Conservation (phyloP, 1,139 yeast genomes). For the Blastobotrys apis region DNA sequence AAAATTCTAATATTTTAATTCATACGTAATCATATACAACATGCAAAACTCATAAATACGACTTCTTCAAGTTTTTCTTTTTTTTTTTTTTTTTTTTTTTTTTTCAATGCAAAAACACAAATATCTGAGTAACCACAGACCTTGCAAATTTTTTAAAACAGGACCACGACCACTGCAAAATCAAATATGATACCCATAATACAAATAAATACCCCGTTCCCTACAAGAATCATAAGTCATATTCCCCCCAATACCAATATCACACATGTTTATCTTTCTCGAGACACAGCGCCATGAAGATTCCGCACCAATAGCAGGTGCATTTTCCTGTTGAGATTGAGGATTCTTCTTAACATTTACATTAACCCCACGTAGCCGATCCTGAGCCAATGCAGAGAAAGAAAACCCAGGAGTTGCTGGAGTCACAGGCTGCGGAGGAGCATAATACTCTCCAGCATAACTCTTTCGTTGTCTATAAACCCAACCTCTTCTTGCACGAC, state of each 20-base stretch:
- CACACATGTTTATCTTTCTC: slow-evolving; percentile 34
- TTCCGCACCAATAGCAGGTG: slow-evolving; percentile 16
- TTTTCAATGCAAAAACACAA: no score
- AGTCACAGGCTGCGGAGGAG: slow-evolving; percentile 8
- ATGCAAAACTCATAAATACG: no score
- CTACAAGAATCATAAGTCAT: slow-evolving; percentile 29
- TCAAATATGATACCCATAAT: slow-evolving; percentile 31
- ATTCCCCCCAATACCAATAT: slow-evolving; percentile 35
- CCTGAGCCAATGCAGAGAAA: slow-evolving; percentile 29
- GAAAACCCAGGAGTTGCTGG: slow-evolving; percentile 23
- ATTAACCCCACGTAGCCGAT: slow-evolving; percentile 15
- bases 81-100: no score
- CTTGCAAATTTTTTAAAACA: no score
- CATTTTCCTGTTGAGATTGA: background rate
- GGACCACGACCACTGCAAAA: no score
- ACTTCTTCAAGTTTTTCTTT: no score
- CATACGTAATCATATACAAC: no score
- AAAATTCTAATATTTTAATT: no score
- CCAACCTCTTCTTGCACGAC: slow-evolving; percentile 83
- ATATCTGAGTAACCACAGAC: no score
- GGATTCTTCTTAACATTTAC: background rate
- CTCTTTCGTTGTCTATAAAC: slow-evolving; percentile 19
- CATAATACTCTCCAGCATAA: background rate
- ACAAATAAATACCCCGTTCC: slow-evolving; percentile 37
- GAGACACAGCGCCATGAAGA: slow-evolving; percentile 32